Percentiles rank a stretch among this genome's conserved stretches.
Conservation (phyloP, 1,284 basidiomycete genomes). For the Phylloporus gajari region DNA sequence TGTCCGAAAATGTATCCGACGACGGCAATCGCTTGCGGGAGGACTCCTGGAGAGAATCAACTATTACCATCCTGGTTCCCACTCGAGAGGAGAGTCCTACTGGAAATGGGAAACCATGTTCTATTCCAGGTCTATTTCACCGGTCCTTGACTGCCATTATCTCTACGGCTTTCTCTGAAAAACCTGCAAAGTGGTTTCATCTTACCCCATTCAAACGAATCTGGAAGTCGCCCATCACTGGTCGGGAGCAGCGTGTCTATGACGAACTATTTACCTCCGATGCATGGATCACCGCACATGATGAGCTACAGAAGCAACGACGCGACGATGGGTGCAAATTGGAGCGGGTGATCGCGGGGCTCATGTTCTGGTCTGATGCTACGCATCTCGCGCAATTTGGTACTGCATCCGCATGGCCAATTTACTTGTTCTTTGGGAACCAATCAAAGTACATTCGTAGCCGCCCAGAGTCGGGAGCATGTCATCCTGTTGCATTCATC, state of each 20-base stretch:
- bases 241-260: conserved; percentile 15
- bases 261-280: conserved; percentile 28
- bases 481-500: conserved; percentile 50
- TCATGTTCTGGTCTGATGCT: conserved; percentile 51
- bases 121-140: conserved; percentile 11
- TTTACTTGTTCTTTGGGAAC: conserved; percentile 50
- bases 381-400: conserved; percentile 53
- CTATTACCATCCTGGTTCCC: conserved; percentile 17
- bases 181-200: conserved; percentile 17
- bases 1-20: background rate
- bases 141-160: conserved; percentile 7
- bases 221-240: conserved; percentile 9
- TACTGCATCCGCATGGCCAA: conserved; percentile 47
- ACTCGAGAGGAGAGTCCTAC: conserved; percentile 1
- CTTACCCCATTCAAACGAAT: conserved; percentile 21
- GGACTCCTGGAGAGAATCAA: conserved; percentile 18
- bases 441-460: conserved; percentile 48
- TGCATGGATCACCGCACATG: conserved; percentile 27
- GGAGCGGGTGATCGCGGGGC: conserved; percentile 35
- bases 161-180: conserved; percentile 2
- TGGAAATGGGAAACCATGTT: conserved; percentile 14
- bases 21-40: background rate
- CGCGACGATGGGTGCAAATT: conserved; percentile 27
- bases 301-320: conserved; percentile 31
- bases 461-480: conserved; percentile 33